Conservation (phyloP, 345 rosid species). For the Hypericum androsaemum region DNA sequence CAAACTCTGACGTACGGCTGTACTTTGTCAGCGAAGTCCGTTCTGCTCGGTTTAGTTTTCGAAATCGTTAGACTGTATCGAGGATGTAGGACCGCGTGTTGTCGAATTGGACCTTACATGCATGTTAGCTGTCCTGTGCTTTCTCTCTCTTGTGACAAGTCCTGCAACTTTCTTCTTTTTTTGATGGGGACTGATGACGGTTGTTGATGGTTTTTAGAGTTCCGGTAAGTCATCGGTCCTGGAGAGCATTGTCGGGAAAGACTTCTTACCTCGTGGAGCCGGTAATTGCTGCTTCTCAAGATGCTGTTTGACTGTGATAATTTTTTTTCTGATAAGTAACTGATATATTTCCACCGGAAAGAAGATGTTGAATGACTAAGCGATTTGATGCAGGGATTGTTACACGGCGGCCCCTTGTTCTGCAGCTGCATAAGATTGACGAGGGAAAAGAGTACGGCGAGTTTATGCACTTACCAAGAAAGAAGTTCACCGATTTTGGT, state of each 20-base stretch:
- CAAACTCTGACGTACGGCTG: too few relatives aligned
- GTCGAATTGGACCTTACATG: too few relatives aligned
- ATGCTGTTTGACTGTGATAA: neutral
- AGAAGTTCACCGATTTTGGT: constrained; percentile 86
- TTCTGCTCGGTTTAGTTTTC: too few relatives aligned
- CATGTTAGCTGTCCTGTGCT: too few relatives aligned
- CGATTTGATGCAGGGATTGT: constrained; percentile 66
- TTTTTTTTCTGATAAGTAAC: neutral
- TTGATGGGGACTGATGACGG: constrained; percentile 12
- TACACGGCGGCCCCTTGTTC: constrained; percentile 90
- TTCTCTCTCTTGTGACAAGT: too few relatives aligned
- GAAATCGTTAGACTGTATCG: too few relatives aligned
- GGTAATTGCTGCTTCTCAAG: constrained; percentile 31
- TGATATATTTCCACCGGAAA: neutral
- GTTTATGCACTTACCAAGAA: constrained; percentile 90
- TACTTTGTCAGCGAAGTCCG: too few relatives aligned
- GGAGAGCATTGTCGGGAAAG: constrained; percentile 92
- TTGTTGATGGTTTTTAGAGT: constrained; percentile 41
- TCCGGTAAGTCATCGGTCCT: constrained; percentile 95
- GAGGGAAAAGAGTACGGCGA: constrained; percentile 93
- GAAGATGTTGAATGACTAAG: constrained; percentile 7
- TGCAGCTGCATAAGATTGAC: constrained; percentile 86
- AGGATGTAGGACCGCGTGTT: too few relatives aligned
- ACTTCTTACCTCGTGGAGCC: constrained; percentile 93
- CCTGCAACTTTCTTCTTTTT: too few relatives aligned